A percentile compares a stretch with the other conserved stretches of the same genome.
Evolutionary conservation across 352 stramenopile genomes (phyloP).

Genomic region (Phytopythium sindhum): DNA sequence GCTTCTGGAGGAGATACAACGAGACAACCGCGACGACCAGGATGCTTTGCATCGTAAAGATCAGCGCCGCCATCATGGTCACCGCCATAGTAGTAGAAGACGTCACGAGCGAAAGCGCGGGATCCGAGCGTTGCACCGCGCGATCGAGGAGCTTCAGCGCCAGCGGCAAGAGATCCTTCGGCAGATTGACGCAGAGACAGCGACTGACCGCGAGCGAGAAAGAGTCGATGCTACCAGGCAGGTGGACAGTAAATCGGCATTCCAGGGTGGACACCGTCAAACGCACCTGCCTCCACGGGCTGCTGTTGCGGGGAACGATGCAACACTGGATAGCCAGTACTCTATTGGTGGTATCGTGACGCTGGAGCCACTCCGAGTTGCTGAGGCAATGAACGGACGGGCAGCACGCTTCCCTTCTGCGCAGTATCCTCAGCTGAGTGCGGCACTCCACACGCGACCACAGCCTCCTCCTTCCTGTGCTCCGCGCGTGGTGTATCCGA

Average conservation of each 20-base stretch:
- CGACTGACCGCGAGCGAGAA: slow-evolving; percentile 2
- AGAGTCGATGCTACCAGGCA: not conserved
- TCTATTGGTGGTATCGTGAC: slow-evolving; percentile 61
- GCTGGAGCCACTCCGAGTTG: slow-evolving; percentile 27
- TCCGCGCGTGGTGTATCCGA: slow-evolving; percentile 10
- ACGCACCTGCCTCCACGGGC: not conserved
- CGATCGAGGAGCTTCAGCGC: slow-evolving; percentile 41
- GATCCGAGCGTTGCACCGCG: slow-evolving; percentile 18
- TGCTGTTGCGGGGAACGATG: not conserved
- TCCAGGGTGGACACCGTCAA: not conserved
- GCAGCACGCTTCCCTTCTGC: not conserved
- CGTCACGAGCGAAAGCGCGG: not conserved
- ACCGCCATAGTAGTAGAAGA: slow-evolving; percentile 5
- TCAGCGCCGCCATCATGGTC: not conserved
- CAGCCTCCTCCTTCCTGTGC: not conserved
- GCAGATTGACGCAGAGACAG: slow-evolving; percentile 38
- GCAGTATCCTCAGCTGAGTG: not conserved
- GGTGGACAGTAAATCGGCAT: not conserved
- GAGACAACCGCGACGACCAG: not conserved
- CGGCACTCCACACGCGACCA: not conserved
- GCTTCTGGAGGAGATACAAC: slow-evolving; percentile 15
- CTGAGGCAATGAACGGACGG: not conserved
- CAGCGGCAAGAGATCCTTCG: slow-evolving; percentile 39
- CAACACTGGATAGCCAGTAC: slow-evolving; percentile 30
- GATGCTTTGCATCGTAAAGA: slow-evolving; percentile 1